These are phyloP conservation scores for Leishmania aethiopica DNA, from an alignment of 208 protist genomes.

Conservation along the genomic window DNA sequence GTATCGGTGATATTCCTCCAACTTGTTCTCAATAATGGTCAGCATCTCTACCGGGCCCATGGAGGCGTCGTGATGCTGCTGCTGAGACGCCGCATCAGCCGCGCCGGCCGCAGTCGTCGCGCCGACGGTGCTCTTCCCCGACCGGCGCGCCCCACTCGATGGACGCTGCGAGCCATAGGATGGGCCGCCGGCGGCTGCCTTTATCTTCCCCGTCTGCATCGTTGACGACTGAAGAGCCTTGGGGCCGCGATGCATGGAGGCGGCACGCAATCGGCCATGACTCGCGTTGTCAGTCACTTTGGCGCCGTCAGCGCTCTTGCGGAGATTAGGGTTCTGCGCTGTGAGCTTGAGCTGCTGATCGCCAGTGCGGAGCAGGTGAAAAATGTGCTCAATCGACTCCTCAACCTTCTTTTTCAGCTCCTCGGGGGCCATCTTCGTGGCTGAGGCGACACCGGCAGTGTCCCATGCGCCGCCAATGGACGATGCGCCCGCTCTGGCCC, in stretches of 20 bases:
- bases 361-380: conserved; percentile 51
- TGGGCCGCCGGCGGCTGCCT: background rate
- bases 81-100: conserved; percentile 4
- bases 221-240: background rate
- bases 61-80: conserved; percentile 41
- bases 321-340: background rate
- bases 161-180: background rate
- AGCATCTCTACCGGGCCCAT: conserved; percentile 92
- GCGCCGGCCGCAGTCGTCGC: background rate
- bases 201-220: background rate
- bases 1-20: conserved; percentile 89
- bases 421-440: conserved; percentile 51
- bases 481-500: background rate
- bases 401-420: conserved; percentile 74
- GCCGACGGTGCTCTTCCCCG: conserved; percentile 7
- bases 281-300: background rate
- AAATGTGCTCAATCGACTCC: conserved; percentile 67
- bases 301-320: background rate
- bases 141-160: background rate
- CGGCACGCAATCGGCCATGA: background rate
- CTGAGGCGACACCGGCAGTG: background rate
- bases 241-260: background rate
- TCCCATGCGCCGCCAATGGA: background rate
- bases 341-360: conserved; percentile 50
- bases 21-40: conserved; percentile 92